These are phyloP conservation scores for Cyclostephanos tholiformis DNA, from an alignment of 108 stramenopile genomes.

Conservation along the genomic window DNA sequence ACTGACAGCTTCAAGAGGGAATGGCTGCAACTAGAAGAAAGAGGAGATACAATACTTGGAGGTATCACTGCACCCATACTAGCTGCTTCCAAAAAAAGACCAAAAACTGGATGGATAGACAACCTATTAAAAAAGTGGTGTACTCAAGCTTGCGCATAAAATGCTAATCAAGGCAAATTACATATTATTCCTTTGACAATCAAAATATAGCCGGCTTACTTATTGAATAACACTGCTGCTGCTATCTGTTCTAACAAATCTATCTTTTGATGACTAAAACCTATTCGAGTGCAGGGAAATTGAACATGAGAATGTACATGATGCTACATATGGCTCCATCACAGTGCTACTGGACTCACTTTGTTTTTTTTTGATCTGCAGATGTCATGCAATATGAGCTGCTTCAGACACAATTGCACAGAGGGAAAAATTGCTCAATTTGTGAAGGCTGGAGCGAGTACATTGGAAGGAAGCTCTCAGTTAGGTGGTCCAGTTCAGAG, in stretches of 20 bases:
- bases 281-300: constrained; percentile 17
- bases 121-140: constrained; percentile 63
- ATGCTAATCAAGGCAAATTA: constrained; percentile 46
- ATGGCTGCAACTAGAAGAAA: constrained; percentile 12
- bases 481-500: too few species aligned
- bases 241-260: not conserved
- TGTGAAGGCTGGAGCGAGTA: constrained; percentile 48
- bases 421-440: constrained; percentile 51
- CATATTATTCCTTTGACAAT: constrained; percentile 22
- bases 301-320: constrained; percentile 13
- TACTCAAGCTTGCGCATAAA: constrained; percentile 45
- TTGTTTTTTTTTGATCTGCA: not conserved
- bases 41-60: constrained; percentile 31
- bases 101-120: constrained; percentile 27
- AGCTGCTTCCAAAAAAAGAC: constrained; percentile 18
- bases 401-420: constrained; percentile 48
- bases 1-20: constrained; percentile 26
- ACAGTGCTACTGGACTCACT: not conserved
- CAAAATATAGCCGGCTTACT: constrained; percentile 53
- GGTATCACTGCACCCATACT: constrained; percentile 29
- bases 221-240: not conserved
- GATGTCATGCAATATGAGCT: constrained; percentile 48
- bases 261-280: not conserved
- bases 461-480: constrained; percentile 16
- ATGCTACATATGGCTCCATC: too few species aligned